A percentile compares a stretch with the other conserved stretches of the same genome.
These are phyloP conservation scores for Phragmites australis DNA, from an alignment of 176 grass and related monocot genomes.

Conservation along the genomic window DNA sequence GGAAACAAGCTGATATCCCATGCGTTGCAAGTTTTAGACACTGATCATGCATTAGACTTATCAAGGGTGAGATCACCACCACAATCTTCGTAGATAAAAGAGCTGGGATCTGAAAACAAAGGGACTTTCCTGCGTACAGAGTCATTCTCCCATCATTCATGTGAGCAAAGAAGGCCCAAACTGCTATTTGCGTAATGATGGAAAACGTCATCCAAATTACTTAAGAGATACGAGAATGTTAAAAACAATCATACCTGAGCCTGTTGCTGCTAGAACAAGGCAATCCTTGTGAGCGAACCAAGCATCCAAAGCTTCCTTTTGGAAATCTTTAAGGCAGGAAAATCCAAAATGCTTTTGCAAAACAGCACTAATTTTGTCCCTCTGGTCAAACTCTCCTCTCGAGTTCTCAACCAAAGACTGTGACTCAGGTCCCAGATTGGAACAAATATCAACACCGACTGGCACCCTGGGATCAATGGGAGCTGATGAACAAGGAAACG, in stretches of 20 bases:
- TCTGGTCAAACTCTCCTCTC: background rate
- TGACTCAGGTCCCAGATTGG: background rate
- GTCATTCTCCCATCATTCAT: background rate
- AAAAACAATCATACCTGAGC: slow-evolving; percentile 57
- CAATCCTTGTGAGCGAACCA: slow-evolving; percentile 74
- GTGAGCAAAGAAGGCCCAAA: background rate
- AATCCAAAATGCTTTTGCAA: slow-evolving; percentile 75
- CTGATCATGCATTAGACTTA: slow-evolving; percentile 98
- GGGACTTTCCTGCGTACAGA: slow-evolving; percentile 77
- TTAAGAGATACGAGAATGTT: background rate
- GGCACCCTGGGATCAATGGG: background rate
- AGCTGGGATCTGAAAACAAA: slow-evolving; percentile 95
- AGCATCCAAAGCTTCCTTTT: slow-evolving; percentile 80
- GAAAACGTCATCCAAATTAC: background rate
- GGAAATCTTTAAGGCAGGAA: slow-evolving; percentile 70
- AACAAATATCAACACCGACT: background rate
- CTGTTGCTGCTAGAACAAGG: slow-evolving; percentile 88
- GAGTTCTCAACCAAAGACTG: background rate
- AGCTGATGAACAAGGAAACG: slow-evolving; percentile 40
- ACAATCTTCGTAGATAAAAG: slow-evolving; percentile 77
- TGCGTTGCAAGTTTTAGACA: slow-evolving; percentile 87
- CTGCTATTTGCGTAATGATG: background rate
- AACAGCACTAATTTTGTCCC: slow-evolving; percentile 41
- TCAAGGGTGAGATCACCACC: slow-evolving; percentile 87
- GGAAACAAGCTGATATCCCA: slow-evolving; percentile 91